Percentiles rank a stretch among this genome's conserved stretches.
These are phyloP conservation scores for Perkinsus marinus DNA, from an alignment of 169 alveolate genomes.

Conservation along the genomic window DNA sequence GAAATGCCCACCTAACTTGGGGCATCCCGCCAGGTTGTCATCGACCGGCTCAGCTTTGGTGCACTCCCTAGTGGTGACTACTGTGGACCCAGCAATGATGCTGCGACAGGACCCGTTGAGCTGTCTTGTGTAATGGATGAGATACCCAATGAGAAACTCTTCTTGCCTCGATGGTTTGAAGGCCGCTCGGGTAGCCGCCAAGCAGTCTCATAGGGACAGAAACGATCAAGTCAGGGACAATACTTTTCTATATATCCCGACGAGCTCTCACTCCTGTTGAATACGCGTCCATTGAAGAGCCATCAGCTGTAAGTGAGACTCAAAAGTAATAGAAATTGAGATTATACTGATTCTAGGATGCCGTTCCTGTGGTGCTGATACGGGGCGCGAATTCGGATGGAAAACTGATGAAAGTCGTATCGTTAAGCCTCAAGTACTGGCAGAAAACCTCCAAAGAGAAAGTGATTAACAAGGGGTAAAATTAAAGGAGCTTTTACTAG, in stretches of 20 bases:
- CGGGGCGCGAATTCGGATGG: slow-evolving; percentile 2
- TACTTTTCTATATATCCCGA: not conserved
- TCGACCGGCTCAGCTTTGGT: not conserved
- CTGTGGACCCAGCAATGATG: not conserved
- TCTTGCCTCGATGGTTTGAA: slow-evolving; percentile 1
- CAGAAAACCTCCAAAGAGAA: not conserved
- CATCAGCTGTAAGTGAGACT: not conserved
- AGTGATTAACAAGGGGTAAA: not conserved
- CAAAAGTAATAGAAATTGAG: no score
- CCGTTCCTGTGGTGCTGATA: not conserved
- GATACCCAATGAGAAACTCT: not conserved
- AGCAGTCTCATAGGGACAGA: not conserved
- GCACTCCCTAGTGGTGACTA: not conserved
- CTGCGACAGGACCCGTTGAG: not conserved
- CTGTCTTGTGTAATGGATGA: slow-evolving; percentile 1
- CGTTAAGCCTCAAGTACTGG: slow-evolving; percentile 2
- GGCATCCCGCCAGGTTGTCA: not conserved
- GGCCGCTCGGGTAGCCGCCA: not conserved
- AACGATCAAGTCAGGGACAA: not conserved
- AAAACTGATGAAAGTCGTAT: not conserved
- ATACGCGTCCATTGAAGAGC: not conserved
- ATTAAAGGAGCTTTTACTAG: not conserved
- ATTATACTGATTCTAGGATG: not conserved
- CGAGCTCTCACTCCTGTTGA: not conserved
- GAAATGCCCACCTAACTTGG: not conserved